Conservation (phyloP, 768 basidiomycete species). For the Austroboletus eburneus region DNA sequence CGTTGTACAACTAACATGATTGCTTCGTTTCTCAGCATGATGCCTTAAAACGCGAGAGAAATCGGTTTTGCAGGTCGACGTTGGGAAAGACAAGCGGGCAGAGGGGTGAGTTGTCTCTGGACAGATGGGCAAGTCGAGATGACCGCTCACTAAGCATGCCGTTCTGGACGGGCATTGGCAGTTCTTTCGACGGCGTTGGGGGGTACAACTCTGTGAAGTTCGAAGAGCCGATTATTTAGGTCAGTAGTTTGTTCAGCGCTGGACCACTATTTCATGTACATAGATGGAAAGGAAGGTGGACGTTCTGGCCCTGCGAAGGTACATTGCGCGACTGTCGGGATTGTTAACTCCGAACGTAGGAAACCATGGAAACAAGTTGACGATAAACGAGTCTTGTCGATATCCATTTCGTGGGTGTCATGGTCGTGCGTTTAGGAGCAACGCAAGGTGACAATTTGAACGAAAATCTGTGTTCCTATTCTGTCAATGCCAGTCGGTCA, state of each 20-base stretch:
- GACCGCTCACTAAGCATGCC: not conserved
- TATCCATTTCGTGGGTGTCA: not conserved
- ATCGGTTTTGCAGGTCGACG: too few species aligned
- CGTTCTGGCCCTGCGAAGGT: not conserved
- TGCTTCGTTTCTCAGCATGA: too few species aligned
- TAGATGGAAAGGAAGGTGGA: not conserved
- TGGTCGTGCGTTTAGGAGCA: not conserved
- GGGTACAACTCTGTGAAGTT: not conserved
- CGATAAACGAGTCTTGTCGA: not conserved
- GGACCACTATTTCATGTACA: too few species aligned
- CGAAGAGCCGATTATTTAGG: not conserved
- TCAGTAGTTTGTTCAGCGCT: not conserved
- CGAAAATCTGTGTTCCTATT: not conserved
- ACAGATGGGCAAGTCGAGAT: not conserved
- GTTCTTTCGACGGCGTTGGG: not conserved
- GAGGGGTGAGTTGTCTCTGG: too few species aligned
- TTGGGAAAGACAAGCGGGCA: too few species aligned
- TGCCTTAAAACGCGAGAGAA: too few species aligned
- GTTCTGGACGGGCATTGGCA: not conserved
- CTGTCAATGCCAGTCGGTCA: constrained; percentile 2
- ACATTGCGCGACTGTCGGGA: constrained; percentile 15
- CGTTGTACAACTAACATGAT: too few species aligned
- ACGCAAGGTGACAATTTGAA: not conserved
- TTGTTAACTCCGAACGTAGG: constrained; percentile 7
- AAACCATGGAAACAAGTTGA: constrained; percentile 1